Evolutionary conservation across 140 eudicot genomes (phyloP), one percentile per base, ranked within the genome.

Genomic region (Senecio squalidus): DNA sequence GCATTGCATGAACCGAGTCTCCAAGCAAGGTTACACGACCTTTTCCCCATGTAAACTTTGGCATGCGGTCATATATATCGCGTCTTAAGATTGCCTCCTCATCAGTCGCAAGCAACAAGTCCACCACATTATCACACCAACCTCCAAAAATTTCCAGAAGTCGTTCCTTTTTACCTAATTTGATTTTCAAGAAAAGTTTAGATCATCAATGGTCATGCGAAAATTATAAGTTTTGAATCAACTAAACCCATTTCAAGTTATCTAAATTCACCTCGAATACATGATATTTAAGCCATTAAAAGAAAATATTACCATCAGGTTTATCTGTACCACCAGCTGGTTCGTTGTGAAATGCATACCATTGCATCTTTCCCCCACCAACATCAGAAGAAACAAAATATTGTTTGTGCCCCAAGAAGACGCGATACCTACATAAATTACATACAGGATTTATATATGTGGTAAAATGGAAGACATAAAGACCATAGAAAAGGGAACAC

Each of bases 1-100:
- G 98, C 98, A 92, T 92, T 58, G 98, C 98, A 58, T 92, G 98
- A 67, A 92, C 81, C 16, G 96, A 92, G 77, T 92, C 98, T 48
- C 98, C 98, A 38, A 92, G 84, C 75, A 92, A 77, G 7, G 96
- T 92, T 23, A 92, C 84, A 68, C 89, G 95, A 36, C 98, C 98
- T 81, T 60, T 82, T 64, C 98, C 98, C 98, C 98, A 92, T 5
- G 78, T 74, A 45, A 81, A 81, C 7, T 71, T 62, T 38, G 98
- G 98, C 17, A 46, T 64, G 8, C 96, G 82, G 68, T 92, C 98
- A 78, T 67, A 92, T 55, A 92, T 92, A 73, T 92, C 98, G 48
- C 98, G 84, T 8, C 98, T 82, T 62, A 92, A 89, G 58, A 92
- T 87, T 53, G 95, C 96, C 4, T 87, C 96, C 77, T 92, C 98